phyloP scores from a whole-genome alignment of 2,329 filamentous ascomycete genomes.

The Tolypocladium tropicale region DNA sequence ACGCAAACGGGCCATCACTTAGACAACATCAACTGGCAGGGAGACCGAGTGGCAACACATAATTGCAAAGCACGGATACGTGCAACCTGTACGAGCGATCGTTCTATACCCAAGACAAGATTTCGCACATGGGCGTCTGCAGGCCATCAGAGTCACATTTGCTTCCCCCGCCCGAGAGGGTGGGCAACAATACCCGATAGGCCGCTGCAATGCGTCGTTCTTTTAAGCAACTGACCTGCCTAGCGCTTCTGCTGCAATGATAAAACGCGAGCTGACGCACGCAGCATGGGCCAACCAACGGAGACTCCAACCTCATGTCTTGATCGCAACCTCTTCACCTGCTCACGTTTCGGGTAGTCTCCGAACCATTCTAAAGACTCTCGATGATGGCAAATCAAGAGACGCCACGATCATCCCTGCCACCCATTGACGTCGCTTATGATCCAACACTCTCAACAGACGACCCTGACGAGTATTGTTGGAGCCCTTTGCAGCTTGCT shows the following conservation, averaged over 20 bases:
- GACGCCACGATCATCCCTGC: not conserved
- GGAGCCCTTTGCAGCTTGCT: not conserved
- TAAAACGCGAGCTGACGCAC: no score
- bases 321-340: no score
- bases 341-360: no score
- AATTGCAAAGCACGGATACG: not conserved
- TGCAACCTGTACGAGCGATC: not conserved
- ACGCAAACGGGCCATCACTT: not conserved
- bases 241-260: no score
- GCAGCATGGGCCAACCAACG: no score
- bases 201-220: no score
- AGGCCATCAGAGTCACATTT: not conserved
- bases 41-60: not conserved
- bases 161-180: not conserved
- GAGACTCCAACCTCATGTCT: no score
- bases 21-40: not conserved
- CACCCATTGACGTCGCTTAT: not conserved
- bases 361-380: no score
- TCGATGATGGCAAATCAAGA: not conserved
- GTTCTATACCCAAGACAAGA: not conserved
- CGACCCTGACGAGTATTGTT: not conserved
- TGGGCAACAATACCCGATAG: not conserved
- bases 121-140: not conserved
- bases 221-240: no score
- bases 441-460: not conserved